Evolutionary conservation across 2,329 filamentous ascomycete species (phyloP).

Genomic region (Aureobasidium sp.): DNA sequence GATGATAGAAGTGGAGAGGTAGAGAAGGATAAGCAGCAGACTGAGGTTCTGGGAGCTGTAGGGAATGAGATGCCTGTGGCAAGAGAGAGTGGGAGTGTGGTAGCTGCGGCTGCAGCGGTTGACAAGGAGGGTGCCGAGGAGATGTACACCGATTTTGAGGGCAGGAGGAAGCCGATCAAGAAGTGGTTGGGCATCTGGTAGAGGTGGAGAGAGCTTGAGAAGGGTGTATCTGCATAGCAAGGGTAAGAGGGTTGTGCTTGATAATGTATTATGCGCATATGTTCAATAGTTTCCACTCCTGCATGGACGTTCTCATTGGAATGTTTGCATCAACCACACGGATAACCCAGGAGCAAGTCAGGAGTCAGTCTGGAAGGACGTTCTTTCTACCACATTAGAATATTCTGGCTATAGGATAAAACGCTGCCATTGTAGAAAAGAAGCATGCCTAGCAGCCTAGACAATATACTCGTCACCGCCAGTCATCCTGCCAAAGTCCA

Average conservation of each 20-base stretch:
- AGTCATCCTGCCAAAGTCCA: slow-evolving; percentile 52
- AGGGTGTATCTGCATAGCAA: no score
- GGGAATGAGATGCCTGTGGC: neutral
- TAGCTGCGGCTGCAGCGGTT: slow-evolving; percentile 24
- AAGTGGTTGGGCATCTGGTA: slow-evolving; percentile 82
- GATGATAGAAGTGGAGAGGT: slow-evolving; percentile 21
- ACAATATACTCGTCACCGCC: slow-evolving; percentile 21
- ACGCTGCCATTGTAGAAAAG: neutral
- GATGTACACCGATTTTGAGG: slow-evolving; percentile 29
- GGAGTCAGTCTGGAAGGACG: no score
- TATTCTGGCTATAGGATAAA: neutral
- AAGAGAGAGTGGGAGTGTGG: slow-evolving; percentile 3
- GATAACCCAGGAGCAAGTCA: no score
- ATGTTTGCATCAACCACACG: no score
- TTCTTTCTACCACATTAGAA: no score
- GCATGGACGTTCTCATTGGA: no score
- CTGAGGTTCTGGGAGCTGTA: neutral
- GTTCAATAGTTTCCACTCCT: neutral
- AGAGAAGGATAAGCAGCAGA: slow-evolving; percentile 18
- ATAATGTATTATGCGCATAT: neutral
- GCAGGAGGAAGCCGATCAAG: slow-evolving; percentile 51
- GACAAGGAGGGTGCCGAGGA: slow-evolving; percentile 22
- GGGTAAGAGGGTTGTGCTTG: no score
- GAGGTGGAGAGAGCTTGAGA: neutral
- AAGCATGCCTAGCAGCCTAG: neutral